Conservation (phyloP, 495 filamentous ascomycete species). For the Immersiella caudata region DNA sequence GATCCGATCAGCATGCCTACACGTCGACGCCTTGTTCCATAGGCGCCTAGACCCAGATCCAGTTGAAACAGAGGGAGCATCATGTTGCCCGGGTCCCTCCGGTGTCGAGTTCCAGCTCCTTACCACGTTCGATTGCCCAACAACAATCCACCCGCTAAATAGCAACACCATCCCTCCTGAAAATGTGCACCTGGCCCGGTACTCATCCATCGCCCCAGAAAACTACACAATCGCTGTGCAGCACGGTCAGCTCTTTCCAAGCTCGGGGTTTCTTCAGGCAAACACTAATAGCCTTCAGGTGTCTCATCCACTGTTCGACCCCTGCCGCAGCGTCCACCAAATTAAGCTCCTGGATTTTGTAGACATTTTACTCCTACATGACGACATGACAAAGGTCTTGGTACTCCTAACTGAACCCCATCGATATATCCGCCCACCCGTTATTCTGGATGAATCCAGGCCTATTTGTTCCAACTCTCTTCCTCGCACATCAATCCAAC, state of each 20-base stretch:
- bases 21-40: background rate
- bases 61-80: too few relatives aligned
- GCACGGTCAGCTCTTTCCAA: background rate
- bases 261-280: too few relatives aligned
- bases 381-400: too few relatives aligned
- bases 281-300: background rate
- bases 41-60: background rate
- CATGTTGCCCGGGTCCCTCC: background rate
- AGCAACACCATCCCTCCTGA: background rate
- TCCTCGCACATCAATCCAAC: too few relatives aligned
- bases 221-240: background rate
- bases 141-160: background rate
- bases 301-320: background rate
- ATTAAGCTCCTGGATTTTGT: too few relatives aligned
- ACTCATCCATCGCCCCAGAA: background rate
- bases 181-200: background rate
- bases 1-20: conserved; percentile 1
- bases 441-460: too few relatives aligned
- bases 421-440: too few relatives aligned
- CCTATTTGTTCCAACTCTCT: too few relatives aligned
- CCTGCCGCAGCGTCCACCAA: conserved; percentile 5
- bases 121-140: conserved; percentile 1
- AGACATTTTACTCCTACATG: too few relatives aligned
- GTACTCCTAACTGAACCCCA: too few relatives aligned
- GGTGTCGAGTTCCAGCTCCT: background rate